Percentiles rank a stretch among this genome's conserved stretches.
Evolutionary conservation across 768 basidiomycete genomes (phyloP).

Genomic region (Mycena belliarum): DNA sequence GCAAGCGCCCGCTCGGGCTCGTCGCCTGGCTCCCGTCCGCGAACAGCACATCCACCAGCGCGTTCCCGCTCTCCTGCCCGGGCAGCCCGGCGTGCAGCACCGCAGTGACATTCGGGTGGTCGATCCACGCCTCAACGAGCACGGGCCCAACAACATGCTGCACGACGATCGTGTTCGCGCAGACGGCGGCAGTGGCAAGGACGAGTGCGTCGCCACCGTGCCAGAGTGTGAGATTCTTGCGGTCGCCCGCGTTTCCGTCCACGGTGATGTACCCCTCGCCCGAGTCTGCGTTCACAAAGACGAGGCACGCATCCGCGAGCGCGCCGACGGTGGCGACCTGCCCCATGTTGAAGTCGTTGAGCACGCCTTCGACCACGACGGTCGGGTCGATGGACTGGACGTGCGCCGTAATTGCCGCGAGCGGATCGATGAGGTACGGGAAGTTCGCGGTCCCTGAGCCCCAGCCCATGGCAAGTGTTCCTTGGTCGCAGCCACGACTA

Average conservation of each 20-base stretch:
- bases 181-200: constrained; percentile 44
- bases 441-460: constrained; percentile 20
- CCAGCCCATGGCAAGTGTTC: constrained; percentile 36
- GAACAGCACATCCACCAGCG: constrained; percentile 60
- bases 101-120: constrained; percentile 56
- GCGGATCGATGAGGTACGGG: constrained; percentile 30
- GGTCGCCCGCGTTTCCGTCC: constrained; percentile 27
- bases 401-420: constrained; percentile 24
- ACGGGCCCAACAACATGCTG: constrained; percentile 59
- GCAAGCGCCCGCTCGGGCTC: constrained; percentile 54
- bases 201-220: constrained; percentile 43
- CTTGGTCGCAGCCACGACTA: constrained; percentile 35
- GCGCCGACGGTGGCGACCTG: constrained; percentile 25
- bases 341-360: constrained; percentile 31
- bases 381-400: constrained; percentile 29
- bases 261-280: constrained; percentile 49
- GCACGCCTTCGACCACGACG: constrained; percentile 22
- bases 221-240: constrained; percentile 44
- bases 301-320: constrained; percentile 32
- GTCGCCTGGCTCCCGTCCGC: constrained; percentile 37
- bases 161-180: constrained; percentile 65
- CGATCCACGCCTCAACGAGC: constrained; percentile 61
- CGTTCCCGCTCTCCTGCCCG: constrained; percentile 62
- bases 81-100: constrained; percentile 45
- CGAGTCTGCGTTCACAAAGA: constrained; percentile 35